These are phyloP conservation scores for Ogataea trehaloabstinens DNA, from an alignment of 805 yeast species.

Conservation along the genomic window DNA sequence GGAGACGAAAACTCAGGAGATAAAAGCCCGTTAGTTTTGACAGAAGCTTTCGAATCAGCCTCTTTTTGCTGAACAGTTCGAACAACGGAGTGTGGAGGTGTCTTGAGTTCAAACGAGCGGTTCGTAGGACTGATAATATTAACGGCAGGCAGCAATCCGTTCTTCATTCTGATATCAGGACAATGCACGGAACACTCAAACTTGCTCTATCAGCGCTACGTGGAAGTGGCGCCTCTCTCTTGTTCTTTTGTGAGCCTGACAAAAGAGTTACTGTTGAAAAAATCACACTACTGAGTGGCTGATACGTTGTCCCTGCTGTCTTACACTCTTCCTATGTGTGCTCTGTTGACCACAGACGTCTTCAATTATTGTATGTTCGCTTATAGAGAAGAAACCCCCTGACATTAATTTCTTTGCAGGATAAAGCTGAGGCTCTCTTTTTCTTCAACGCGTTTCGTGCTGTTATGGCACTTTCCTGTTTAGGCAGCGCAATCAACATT, in stretches of 20 bases:
- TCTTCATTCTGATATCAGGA: conserved; percentile 10
- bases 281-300: neutral
- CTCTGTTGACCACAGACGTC: neutral
- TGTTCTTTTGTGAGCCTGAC: neutral
- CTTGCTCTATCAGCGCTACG: conserved; percentile 1
- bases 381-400: neutral
- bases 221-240: conserved; percentile 1
- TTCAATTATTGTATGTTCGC: neutral
- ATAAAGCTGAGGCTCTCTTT: conserved; percentile 1
- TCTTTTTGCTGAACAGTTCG: conserved; percentile 13
- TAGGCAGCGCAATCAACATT: conserved; percentile 1
- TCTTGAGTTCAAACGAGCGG: conserved; percentile 26
- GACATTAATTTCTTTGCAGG: neutral
- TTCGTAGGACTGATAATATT: conserved; percentile 26
- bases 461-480: conserved; percentile 2
- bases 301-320: neutral
- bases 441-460: conserved; percentile 1
- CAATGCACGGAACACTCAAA: neutral
- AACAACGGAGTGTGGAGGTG: conserved; percentile 31
- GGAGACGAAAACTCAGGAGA: conserved; percentile 51
- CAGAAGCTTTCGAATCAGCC: conserved; percentile 7
- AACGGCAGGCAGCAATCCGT: conserved; percentile 23
- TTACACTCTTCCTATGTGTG: neutral
- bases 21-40: conserved; percentile 24
- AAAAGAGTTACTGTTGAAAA: neutral